phyloP scores from a whole-genome alignment of 306 rosid species.

The Oemleria cerasiformis region DNA sequence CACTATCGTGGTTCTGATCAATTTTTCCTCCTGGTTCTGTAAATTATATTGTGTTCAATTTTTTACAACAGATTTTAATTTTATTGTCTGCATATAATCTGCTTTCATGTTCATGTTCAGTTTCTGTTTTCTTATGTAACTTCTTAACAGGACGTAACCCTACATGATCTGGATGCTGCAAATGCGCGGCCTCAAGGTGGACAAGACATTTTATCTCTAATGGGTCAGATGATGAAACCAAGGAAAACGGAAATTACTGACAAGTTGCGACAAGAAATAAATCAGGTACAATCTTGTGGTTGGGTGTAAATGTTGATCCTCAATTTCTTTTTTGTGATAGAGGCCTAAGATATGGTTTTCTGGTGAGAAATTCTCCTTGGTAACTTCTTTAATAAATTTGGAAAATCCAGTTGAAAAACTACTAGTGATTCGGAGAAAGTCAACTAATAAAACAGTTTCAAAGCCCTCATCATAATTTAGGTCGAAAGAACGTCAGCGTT shows the following conservation, averaged over 20 bases:
- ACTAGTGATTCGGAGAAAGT: neutral
- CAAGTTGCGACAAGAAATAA: constrained; percentile 85
- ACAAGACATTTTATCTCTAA: constrained; percentile 87
- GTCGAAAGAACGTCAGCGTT: neutral
- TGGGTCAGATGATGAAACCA: constrained; percentile 99
- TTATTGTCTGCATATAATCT: neutral
- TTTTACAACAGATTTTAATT: neutral
- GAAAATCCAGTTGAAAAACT: neutral
- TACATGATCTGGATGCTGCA: constrained; percentile 87
- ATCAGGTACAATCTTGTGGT: constrained; percentile 54
- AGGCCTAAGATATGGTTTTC: neutral
- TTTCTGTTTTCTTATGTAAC: constrained; percentile 7
- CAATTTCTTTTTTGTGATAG: constrained; percentile 13
- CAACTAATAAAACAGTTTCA: neutral
- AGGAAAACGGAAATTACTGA: constrained; percentile 93
- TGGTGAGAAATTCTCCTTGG: neutral
- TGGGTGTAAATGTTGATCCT: constrained; percentile 3
- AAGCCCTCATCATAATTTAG: neutral
- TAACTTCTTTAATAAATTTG: neutral
- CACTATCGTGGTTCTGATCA: constrained; percentile 1
- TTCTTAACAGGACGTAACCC: constrained; percentile 70
- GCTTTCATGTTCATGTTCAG: constrained; percentile 15
- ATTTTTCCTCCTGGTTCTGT: neutral
- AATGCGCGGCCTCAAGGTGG: constrained; percentile 97
- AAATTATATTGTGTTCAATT: neutral